Base-by-base conservation (phyloP, 352 stramenopile species). In the Phytopythium kandeliae region DNA sequence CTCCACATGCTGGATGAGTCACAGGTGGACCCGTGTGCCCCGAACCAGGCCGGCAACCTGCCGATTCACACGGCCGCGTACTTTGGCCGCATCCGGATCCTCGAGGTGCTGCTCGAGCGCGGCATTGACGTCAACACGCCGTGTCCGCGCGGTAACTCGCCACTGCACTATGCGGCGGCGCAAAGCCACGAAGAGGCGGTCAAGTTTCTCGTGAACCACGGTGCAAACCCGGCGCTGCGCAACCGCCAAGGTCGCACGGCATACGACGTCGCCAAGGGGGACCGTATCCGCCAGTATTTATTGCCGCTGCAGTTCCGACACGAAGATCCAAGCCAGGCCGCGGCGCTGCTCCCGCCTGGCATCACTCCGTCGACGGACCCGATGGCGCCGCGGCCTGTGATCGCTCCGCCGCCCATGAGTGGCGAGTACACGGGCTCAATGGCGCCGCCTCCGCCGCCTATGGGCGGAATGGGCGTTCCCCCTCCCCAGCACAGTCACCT, bases 251-350 rank as follows among this genome's bases (percentile, higher is more conserved):
- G 74, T 26, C 77, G 79, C 54, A 96, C 85, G 25, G 53, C 80
- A 1, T 96, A 96, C 65, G 84, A 96, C 44, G 66, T 89, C 8
- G 80, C 84, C 21, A 90, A 92, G 63, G 86, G 86, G 12, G 86
- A 94, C 60, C 81, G 77, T 46, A 78, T 93, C 28, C 82, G 81
- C 31, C 86, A 96, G 63, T 95, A 76, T 55, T 57, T 96, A 21
- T 60, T 96, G 48, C 86, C 84, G 40, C 71, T 96, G 46, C 85
- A 95, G 66, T 95, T 96, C 55, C 81, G 78, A 37, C 82, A 95
- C 55, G 86, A 95, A 69, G 81, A 92, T 51, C 82, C 78, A 17
- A 56, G 56, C 1, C 61, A 89, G 44, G 77, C 74, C 6, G 71
- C 67, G 19, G 59, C 81, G 26, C 74, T 79, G 55, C 35, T 91